Evolutionary conservation across 371 early-diverging fungal genomes (phyloP).

Genomic region (Dichotomocladium elegans): DNA sequence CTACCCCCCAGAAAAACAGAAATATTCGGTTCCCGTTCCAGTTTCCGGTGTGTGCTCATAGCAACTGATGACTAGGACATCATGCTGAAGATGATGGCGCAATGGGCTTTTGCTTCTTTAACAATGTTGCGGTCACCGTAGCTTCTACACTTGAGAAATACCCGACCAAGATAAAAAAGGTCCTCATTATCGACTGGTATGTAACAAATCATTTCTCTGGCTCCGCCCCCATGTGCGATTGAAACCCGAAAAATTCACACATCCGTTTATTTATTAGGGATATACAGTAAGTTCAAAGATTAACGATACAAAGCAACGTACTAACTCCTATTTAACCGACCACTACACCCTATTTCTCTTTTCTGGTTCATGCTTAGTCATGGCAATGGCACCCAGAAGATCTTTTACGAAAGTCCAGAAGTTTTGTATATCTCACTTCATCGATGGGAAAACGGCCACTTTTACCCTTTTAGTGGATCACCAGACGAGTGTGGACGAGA

Average conservation of each 20-base stretch:
- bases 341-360: neutral
- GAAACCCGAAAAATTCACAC: neutral
- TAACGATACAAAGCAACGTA: neutral
- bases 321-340: neutral
- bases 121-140: constrained; percentile 67
- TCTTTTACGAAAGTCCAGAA: constrained; percentile 62
- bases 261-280: constrained; percentile 39
- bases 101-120: constrained; percentile 71
- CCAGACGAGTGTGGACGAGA: constrained; percentile 56
- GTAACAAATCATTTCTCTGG: neutral
- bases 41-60: too few relatives aligned
- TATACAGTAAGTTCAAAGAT: constrained; percentile 50
- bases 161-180: constrained; percentile 44
- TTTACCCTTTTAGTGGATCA: constrained; percentile 59
- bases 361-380: too few relatives aligned
- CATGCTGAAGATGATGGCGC: constrained; percentile 65
- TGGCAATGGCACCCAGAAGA: constrained; percentile 67
- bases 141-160: constrained; percentile 45
- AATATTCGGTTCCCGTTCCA: too few relatives aligned
- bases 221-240: too few relatives aligned
- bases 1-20: neutral
- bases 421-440: constrained; percentile 66
- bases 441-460: constrained; percentile 61
- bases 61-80: constrained; percentile 32
- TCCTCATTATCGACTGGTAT: constrained; percentile 61